Conservation (phyloP, 2,329 filamentous ascomycete species). For the Gaeumannomyces tritici region DNA sequence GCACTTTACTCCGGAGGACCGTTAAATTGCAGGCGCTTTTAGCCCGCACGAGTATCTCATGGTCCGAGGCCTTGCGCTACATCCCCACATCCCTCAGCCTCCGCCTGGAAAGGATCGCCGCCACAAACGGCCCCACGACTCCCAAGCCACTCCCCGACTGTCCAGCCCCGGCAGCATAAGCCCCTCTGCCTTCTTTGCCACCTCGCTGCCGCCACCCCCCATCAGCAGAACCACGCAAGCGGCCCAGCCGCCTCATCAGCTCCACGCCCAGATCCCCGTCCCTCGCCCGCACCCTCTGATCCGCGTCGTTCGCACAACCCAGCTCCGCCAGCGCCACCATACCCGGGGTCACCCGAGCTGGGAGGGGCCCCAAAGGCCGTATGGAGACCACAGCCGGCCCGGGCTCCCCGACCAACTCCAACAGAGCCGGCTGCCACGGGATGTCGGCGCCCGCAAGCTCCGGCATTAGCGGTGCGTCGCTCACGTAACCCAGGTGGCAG, state of each 20-base stretch:
- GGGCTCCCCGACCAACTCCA: no score
- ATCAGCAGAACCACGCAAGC: conserved; percentile 63
- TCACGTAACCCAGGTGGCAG: no score
- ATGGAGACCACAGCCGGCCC: conserved; percentile 10
- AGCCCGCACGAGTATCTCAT: no score
- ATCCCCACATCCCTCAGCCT: not conserved
- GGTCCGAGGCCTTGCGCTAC: not conserved
- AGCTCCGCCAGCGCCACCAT: conserved; percentile 29
- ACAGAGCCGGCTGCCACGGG: no score
- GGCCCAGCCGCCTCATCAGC: conserved; percentile 45
- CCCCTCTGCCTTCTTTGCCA: not conserved
- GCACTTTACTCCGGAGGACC: no score
- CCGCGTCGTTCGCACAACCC: conserved; percentile 2
- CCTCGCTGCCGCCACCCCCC: conserved; percentile 20
- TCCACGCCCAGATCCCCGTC: conserved; percentile 10
- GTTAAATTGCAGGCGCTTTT: no score
- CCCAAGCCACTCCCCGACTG: not conserved
- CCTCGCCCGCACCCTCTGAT: conserved; percentile 1
- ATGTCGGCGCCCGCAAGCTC: no score
- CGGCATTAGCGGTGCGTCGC: no score
- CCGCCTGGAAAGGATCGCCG: not conserved
- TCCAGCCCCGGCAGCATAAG: not conserved
- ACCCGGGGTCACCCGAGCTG: conserved; percentile 8
- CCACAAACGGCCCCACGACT: not conserved
- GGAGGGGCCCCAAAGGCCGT: conserved; percentile 12